Evolutionary conservation across 78 protist species (phyloP), one percentile per base, ranked within the genome.

Genomic region (Dictyostelium firmibasis): DNA sequence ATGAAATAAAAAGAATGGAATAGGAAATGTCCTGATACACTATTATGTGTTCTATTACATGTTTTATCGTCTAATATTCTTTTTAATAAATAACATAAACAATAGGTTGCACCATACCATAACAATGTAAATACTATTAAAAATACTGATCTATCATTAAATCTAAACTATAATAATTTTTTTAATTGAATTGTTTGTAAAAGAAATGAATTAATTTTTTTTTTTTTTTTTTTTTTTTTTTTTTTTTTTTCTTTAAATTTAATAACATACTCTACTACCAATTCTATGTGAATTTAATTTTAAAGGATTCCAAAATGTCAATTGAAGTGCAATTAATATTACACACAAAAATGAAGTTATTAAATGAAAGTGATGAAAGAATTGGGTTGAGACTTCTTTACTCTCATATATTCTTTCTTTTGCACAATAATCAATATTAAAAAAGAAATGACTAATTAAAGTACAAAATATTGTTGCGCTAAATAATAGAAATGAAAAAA

Each of bases 81-180:
- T 69, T 89, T 89, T 64, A 83, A 74, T 35, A 69, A 10, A 70
- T 16, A 64, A 70, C 94, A 89, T 10, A 89, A 13, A 60, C 84
- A 75, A 89, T 81, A 81, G 35, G 94, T 81, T 44, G 83, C 47
- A 23, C 88, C 87, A 81, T 89, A 89, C 94, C 94, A 89, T 50
- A 89, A 81, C 3, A 67, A 41, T 89, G 87, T 81, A 81, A 81
- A 81, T 44, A 60, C 5, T 25, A 81, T 23, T 43, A 79, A 78
- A 81, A 81, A 89, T 23, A 78, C 43, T 43, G 94, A 89, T 89
- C 75, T 69, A 27, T 8, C 18, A 81, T 81, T 74, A 74, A 70
- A 85, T 69, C 76, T 29, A 85, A 85, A 67, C 91, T 74, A 31
- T 72, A 72, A 70, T 53, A 1, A 53, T 53, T 50, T 14, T 14